These are phyloP conservation scores for Mortierella sp. DNA, from an alignment of 371 early-diverging fungal genomes.

Conservation along the genomic window DNA sequence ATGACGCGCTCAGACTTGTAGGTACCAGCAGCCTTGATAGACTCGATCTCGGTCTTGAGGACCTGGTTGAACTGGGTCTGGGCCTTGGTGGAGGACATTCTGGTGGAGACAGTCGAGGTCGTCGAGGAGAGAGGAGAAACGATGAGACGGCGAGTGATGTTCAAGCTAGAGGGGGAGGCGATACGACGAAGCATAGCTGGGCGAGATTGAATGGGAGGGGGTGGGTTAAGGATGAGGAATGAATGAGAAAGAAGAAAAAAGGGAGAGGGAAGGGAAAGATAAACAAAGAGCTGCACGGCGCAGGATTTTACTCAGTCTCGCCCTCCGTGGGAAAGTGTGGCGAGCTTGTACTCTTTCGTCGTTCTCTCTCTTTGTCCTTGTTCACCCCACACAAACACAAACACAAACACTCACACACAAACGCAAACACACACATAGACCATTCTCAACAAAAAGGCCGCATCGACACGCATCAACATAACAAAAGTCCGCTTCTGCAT, in stretches of 20 bases:
- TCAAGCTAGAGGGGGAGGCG: conserved; percentile 20
- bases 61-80: conserved; percentile 47
- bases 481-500: background rate
- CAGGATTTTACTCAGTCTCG: background rate
- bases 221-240: too few species aligned
- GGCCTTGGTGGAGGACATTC: conserved; percentile 50
- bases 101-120: conserved; percentile 18
- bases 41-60: conserved; percentile 59
- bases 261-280: background rate
- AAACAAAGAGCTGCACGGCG: too few species aligned
- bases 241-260: background rate
- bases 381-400: too few species aligned
- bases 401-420: too few species aligned
- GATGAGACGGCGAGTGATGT: conserved; percentile 19
- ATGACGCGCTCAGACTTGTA: conserved; percentile 74
- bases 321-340: conserved; percentile 4
- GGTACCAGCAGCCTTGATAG: conserved; percentile 67
- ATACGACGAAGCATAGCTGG: conserved; percentile 33
- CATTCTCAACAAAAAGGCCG: background rate
- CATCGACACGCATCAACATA: too few species aligned
- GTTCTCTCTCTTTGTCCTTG: background rate
- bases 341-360: background rate
- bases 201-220: background rate
- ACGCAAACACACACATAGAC: background rate
- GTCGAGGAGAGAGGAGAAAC: conserved; percentile 19